Evolutionary conservation across 305 asterid species (phyloP).

Genomic region (Salvia sclarea): DNA sequence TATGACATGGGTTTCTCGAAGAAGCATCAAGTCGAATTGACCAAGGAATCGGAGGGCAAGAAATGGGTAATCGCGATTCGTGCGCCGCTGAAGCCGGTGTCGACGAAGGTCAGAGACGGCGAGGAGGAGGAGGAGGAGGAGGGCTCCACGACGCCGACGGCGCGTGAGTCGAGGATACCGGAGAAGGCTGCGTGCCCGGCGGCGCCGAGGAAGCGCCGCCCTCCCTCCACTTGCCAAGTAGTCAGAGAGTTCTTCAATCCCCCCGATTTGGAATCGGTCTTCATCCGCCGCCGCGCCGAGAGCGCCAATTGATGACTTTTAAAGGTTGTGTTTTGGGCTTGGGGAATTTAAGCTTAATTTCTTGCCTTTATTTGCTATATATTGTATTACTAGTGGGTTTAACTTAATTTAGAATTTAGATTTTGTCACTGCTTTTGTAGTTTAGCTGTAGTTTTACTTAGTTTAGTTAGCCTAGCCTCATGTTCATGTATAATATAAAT

Average conservation of each 20-base stretch:
- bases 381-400: slow-evolving; percentile 5
- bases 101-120: slow-evolving; percentile 34
- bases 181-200: slow-evolving; percentile 49
- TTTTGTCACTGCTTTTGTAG: background rate
- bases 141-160: slow-evolving; percentile 49
- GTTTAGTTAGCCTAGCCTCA: slow-evolving; percentile 18
- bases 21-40: slow-evolving; percentile 46
- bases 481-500: too few relatives aligned
- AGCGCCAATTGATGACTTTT: slow-evolving; percentile 35
- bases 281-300: slow-evolving; percentile 42
- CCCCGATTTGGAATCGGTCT: slow-evolving; percentile 62
- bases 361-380: background rate
- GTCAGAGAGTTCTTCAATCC: slow-evolving; percentile 51
- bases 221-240: slow-evolving; percentile 45
- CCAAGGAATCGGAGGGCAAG: slow-evolving; percentile 49
- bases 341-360: slow-evolving; percentile 4
- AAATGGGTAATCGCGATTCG: slow-evolving; percentile 56
- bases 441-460: slow-evolving; percentile 22
- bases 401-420: background rate
- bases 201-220: slow-evolving; percentile 69
- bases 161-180: slow-evolving; percentile 52
- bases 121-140: slow-evolving; percentile 26
- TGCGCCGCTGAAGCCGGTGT: slow-evolving; percentile 56
- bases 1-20: slow-evolving; percentile 54
- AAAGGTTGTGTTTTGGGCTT: slow-evolving; percentile 18